Conservation (phyloP, 169 alveolate genomes). For the Babesia sp. region DNA sequence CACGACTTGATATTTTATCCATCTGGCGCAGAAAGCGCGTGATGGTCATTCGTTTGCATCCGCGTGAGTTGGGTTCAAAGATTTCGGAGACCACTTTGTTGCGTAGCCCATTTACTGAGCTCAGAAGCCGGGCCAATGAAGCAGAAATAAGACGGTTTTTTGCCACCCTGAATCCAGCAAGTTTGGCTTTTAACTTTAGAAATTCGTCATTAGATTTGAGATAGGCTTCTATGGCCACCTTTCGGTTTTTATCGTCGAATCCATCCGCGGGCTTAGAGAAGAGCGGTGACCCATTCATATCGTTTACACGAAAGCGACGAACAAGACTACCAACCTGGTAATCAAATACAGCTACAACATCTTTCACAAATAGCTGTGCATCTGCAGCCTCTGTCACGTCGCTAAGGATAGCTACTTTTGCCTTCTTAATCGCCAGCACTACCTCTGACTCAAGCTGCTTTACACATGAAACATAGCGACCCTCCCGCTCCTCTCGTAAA, state of each 20-base stretch:
- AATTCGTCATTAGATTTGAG: slow-evolving; percentile 21
- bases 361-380: slow-evolving; percentile 1
- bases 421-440: slow-evolving; percentile 31
- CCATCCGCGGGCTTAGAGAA: neutral
- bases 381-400: slow-evolving; percentile 13
- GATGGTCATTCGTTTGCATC: slow-evolving; percentile 8
- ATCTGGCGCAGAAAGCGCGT: slow-evolving; percentile 56
- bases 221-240: slow-evolving; percentile 26
- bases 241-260: neutral
- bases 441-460: slow-evolving; percentile 37
- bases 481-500: slow-evolving; percentile 44
- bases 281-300: slow-evolving; percentile 8
- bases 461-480: slow-evolving; percentile 21
- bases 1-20: slow-evolving; percentile 40
- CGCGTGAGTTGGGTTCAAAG: slow-evolving; percentile 26
- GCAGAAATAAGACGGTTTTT: slow-evolving; percentile 27
- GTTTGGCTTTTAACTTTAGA: slow-evolving; percentile 17
- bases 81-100: slow-evolving; percentile 38
- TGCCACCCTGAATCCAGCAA: slow-evolving; percentile 16
- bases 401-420: slow-evolving; percentile 28
- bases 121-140: slow-evolving; percentile 30
- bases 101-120: slow-evolving; percentile 42
- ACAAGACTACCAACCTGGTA: slow-evolving; percentile 2
- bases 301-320: slow-evolving; percentile 11
- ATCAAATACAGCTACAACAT: slow-evolving; percentile 13